Conservation (phyloP, 345 rosid genomes). For the Eutrema yunnanense region DNA sequence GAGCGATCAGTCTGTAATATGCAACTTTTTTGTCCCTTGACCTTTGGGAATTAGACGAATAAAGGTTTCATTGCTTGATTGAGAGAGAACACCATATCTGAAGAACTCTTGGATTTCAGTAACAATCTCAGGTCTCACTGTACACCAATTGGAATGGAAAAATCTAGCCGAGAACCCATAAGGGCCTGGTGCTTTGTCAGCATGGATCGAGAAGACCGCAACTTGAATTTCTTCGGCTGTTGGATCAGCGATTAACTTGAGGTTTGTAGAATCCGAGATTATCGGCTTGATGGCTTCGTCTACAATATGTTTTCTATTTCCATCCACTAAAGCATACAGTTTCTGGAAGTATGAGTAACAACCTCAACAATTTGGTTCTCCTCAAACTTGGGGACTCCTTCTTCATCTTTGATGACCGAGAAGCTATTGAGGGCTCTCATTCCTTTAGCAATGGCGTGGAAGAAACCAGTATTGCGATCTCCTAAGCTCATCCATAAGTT, state of each 20-base stretch:
- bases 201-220: neutral
- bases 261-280: rapidly evolving
- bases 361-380: too few species aligned
- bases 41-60: neutral
- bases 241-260: rapidly evolving
- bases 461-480: too few species aligned
- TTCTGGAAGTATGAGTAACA: too few species aligned
- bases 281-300: rapidly evolving
- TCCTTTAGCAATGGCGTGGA: too few species aligned
- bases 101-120: neutral
- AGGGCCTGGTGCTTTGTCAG: neutral
- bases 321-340: too few species aligned
- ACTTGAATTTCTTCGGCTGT: neutral
- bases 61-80: neutral
- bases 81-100: rapidly evolving
- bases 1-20: neutral
- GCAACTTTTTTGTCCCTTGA: neutral
- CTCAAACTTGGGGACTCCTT: too few species aligned
- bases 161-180: neutral
- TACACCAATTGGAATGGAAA: neutral
- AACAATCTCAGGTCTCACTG: neutral
- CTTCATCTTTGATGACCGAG: too few species aligned
- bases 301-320: rapidly evolving
- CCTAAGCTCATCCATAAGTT: too few species aligned
- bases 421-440: too few species aligned